phyloP scores from a whole-genome alignment of 345 rosid genomes.

The Moricandia arvensis region DNA sequence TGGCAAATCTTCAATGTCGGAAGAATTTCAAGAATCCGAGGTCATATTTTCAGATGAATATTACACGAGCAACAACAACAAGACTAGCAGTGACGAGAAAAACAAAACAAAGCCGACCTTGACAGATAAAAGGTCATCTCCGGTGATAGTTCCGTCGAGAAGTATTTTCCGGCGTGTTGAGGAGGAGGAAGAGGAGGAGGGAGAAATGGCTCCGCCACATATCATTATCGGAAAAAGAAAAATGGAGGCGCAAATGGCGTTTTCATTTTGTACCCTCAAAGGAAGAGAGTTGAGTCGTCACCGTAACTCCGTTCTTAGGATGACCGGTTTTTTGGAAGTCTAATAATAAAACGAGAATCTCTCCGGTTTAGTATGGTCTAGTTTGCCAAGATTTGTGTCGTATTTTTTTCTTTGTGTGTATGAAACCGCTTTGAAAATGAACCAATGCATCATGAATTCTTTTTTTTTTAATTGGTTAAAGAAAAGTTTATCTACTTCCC shows the following conservation, averaged over 20 bases:
- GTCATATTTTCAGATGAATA: constrained; percentile 42
- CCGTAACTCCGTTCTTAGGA: constrained; percentile 67
- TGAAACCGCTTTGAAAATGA: neutral
- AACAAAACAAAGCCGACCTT: constrained; percentile 13
- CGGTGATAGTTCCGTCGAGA: constrained; percentile 40
- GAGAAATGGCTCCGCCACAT: constrained; percentile 55
- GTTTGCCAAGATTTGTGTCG: neutral
- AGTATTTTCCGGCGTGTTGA: constrained; percentile 29
- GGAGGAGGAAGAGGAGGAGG: constrained; percentile 25
- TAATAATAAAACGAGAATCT: constrained; percentile 12
- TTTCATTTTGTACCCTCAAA: constrained; percentile 70
- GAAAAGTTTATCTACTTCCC: neutral
- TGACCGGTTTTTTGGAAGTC: constrained; percentile 91
- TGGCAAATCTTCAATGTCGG: constrained; percentile 39
- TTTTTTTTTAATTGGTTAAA: neutral
- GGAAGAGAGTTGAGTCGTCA: constrained; percentile 78
- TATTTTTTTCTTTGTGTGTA: neutral
- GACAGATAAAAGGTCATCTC: constrained; percentile 28
- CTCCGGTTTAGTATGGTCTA: constrained; percentile 24
- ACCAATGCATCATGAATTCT: neutral
- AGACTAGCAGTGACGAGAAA: neutral
- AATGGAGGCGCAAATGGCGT: constrained; percentile 61
- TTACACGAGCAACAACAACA: neutral
- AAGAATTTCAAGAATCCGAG: constrained; percentile 62
- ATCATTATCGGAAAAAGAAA: constrained; percentile 50